These are phyloP conservation scores for Tilletia indica DNA, from an alignment of 1,284 basidiomycete species.

Conservation along the genomic window DNA sequence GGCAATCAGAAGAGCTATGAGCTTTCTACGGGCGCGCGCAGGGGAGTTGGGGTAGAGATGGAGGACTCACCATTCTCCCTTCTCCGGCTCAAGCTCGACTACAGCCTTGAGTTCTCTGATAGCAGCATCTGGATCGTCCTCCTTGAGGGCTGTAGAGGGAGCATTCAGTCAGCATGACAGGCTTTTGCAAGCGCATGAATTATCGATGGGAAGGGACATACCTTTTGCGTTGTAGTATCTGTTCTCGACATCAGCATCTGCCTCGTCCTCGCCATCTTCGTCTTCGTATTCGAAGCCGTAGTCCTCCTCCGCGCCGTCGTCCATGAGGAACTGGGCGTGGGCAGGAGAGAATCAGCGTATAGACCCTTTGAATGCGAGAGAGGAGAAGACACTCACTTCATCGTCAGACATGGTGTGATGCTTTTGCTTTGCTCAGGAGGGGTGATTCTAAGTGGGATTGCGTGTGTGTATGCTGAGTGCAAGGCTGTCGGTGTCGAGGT, in stretches of 20 bases:
- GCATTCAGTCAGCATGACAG: too few species aligned
- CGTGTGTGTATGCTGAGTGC: background rate
- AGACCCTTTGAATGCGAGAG: slow-evolving; percentile 4
- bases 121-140: slow-evolving; percentile 83
- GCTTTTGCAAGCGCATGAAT: too few species aligned
- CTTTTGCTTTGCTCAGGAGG: background rate
- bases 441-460: background rate
- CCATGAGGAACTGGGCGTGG: slow-evolving; percentile 49
- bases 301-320: slow-evolving; percentile 60
- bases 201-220: slow-evolving; percentile 57
- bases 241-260: slow-evolving; percentile 92
- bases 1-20: background rate
- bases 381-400: slow-evolving; percentile 20
- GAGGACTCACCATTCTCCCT: slow-evolving; percentile 69
- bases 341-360: slow-evolving; percentile 18
- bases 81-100: slow-evolving; percentile 81
- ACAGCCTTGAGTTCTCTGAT: slow-evolving; percentile 82
- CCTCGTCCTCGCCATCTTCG: slow-evolving; percentile 62
- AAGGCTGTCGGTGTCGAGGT: background rate
- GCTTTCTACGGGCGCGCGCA: too few species aligned
- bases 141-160: slow-evolving; percentile 72
- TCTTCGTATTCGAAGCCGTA: slow-evolving; percentile 86
- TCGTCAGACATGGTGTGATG: slow-evolving; percentile 27
- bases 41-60: background rate
- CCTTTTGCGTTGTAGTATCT: slow-evolving; percentile 97